phyloP scores from a whole-genome alignment of 2,329 filamentous ascomycete species.

The Emmonsiellopsis sp. region DNA sequence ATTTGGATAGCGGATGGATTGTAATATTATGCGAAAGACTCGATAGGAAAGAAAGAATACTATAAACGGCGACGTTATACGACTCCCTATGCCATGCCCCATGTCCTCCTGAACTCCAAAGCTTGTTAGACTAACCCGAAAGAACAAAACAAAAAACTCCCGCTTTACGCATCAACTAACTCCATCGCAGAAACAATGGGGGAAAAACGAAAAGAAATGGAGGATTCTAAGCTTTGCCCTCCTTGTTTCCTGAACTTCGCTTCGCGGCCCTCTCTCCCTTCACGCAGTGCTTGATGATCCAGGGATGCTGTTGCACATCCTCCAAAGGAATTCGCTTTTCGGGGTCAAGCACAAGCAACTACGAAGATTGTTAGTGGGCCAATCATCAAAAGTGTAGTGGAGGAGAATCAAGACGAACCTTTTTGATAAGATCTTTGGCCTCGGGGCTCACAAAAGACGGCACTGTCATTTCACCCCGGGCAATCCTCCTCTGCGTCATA shows the following conservation, averaged over 20 bases:
- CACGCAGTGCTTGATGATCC: slow-evolving; percentile 92
- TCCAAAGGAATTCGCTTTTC: slow-evolving; percentile 88
- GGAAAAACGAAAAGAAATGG: not conserved
- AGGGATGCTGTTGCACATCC: slow-evolving; percentile 80
- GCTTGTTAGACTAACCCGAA: not conserved
- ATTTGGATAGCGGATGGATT: no score
- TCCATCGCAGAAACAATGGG: not conserved
- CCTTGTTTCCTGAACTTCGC: slow-evolving; percentile 30
- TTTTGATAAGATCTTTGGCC: slow-evolving; percentile 86
- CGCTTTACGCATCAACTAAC: not conserved
- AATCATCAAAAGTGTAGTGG: not conserved
- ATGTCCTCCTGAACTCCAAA: not conserved
- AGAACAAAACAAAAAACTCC: not conserved
- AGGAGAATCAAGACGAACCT: slow-evolving; percentile 46
- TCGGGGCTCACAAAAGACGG: slow-evolving; percentile 85
- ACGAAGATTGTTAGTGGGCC: slow-evolving; percentile 20
- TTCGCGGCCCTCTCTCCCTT: slow-evolving; percentile 40
- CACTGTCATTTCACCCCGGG: slow-evolving; percentile 81
- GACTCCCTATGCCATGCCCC: not conserved
- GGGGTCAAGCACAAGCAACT: slow-evolving; percentile 84
- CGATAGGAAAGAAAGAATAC: not conserved
- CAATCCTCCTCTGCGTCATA: slow-evolving; percentile 89
- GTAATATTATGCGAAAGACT: not conserved
- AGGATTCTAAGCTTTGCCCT: not conserved
- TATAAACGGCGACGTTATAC: not conserved